A percentile compares a stretch with the other conserved stretches of the same genome.
Evolutionary conservation across 2,329 filamentous ascomycete genomes (phyloP).

Genomic region (Phoma sp.): DNA sequence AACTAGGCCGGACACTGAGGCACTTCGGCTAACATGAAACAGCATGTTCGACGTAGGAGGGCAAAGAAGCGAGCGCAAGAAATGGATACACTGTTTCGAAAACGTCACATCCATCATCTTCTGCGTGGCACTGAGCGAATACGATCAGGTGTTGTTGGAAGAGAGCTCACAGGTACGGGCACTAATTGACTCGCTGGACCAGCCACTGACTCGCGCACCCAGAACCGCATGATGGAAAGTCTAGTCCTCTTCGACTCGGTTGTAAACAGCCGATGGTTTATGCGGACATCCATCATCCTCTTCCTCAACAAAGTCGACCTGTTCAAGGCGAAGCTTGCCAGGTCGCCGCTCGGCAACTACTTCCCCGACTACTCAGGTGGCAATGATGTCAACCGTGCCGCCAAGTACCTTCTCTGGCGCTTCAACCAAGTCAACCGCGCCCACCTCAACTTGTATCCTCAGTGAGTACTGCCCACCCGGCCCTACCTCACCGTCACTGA

Average conservation of each 20-base stretch:
- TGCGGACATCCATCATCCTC: constrained; percentile 97
- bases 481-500: constrained; percentile 30
- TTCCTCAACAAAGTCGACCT: constrained; percentile 99
- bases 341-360: constrained; percentile 90
- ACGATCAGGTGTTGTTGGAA: constrained; percentile 95
- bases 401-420: constrained; percentile 96
- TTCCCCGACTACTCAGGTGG: constrained; percentile 98
- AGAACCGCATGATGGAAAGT: constrained; percentile 99
- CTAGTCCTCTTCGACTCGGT: constrained; percentile 96
- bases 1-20: constrained; percentile 28
- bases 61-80: constrained; percentile 96
- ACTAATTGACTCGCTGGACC: constrained; percentile 9
- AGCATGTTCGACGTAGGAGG: constrained; percentile 99
- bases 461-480: constrained; percentile 57
- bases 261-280: constrained; percentile 98
- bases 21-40: constrained; percentile 41
- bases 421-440: constrained; percentile 99
- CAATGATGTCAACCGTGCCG: constrained; percentile 96
- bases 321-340: constrained; percentile 90
- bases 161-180: constrained; percentile 88
- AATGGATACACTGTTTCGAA: constrained; percentile 99
- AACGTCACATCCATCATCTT: constrained; percentile 99
- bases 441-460: constrained; percentile 94
- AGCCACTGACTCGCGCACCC: constrained; percentile 33
- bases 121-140: constrained; percentile 96